Evolutionary conservation across 208 protist genomes (phyloP).

Genomic region (Phytomonas serpens): DNA sequence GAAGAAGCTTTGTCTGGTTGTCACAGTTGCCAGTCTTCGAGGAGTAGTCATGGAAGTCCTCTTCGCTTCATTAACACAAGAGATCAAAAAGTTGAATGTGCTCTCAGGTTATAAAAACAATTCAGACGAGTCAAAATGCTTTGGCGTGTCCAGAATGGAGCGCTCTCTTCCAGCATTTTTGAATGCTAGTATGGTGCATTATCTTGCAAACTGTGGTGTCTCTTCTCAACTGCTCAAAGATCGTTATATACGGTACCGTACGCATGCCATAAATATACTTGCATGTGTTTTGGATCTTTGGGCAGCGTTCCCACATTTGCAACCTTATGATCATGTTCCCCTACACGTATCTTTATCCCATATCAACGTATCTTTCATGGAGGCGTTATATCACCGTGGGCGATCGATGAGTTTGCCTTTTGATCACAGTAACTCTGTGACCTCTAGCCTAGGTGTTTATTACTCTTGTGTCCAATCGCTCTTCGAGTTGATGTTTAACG

Average conservation of each 20-base stretch:
- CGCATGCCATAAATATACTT: slow-evolving; percentile 47
- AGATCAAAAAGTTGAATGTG: not conserved
- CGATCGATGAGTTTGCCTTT: slow-evolving; percentile 2
- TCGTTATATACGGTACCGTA: slow-evolving; percentile 6
- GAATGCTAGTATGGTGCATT: slow-evolving; percentile 48
- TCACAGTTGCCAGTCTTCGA: not conserved
- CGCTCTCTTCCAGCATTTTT: slow-evolving; percentile 21
- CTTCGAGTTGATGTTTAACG: slow-evolving; percentile 45
- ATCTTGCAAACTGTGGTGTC: slow-evolving; percentile 21
- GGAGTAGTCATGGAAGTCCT: not conserved
- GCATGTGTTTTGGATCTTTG: slow-evolving; percentile 58
- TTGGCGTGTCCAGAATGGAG: not conserved
- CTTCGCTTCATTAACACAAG: not conserved
- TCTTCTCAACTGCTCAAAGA: not conserved
- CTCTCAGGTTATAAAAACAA: not conserved
- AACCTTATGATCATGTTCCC: slow-evolving; percentile 50
- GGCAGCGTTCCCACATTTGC: slow-evolving; percentile 34
- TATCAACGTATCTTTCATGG: slow-evolving; percentile 50
- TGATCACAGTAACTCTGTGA: slow-evolving; percentile 23
- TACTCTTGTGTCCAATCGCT: slow-evolving; percentile 55
- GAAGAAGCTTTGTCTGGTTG: not conserved
- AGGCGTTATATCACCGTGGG: slow-evolving; percentile 34
- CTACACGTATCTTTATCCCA: slow-evolving; percentile 65
- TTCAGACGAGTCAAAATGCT: not conserved
- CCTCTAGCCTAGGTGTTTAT: slow-evolving; percentile 41